Base-by-base conservation (phyloP, 345 rosid species). In the Camelina laxa region DNA sequence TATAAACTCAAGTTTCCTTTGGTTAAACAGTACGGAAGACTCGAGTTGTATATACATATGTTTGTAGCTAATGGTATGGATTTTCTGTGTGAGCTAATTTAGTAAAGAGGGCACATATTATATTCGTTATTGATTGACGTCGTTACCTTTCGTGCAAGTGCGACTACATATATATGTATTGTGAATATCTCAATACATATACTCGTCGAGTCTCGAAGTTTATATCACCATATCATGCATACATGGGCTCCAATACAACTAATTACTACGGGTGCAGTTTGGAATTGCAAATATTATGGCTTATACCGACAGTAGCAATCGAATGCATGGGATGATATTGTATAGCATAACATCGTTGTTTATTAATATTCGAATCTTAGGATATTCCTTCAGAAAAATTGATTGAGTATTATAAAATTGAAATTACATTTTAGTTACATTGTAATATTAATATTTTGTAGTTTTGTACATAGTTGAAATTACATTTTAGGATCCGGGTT, bases 401-500 rank as follows among this genome's bases (percentile, higher is more conserved):
- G 21, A 50, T 24, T 24, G 27, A 24, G 24, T 22, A n/a, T n/a
- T n/a, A n/a, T n/a, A n/a, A n/a, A n/a, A n/a, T n/a, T n/a, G n/a
- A n/a, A n/a, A n/a, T n/a, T n/a, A n/a, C n/a, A n/a, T n/a, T n/a
- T n/a, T n/a, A n/a, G n/a, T n/a, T n/a, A n/a, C n/a, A n/a, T n/a
- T n/a, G n/a, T n/a, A n/a, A n/a, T n/a, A n/a, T n/a, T n/a, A n/a
- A n/a, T n/a, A n/a, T n/a, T n/a, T n/a, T 3, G 27, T 24, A 24
- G 27, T 24, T 24, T 24, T 24, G 27, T 24, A 24, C 27, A 24
- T 24, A 24, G 27, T 24, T 24, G 27, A 24, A 24, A 24, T 24
- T 24, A 33, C 36, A 33, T 33, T 44, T 69, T 44, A 41, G 64
- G 42, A 12, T 57, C 38, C 20, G 55, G 20, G 44, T 44, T 69